A percentile compares a stretch with the other conserved stretches of the same genome.
phyloP scores from a whole-genome alignment of 768 basidiomycete genomes.

The Collybia nuda region DNA sequence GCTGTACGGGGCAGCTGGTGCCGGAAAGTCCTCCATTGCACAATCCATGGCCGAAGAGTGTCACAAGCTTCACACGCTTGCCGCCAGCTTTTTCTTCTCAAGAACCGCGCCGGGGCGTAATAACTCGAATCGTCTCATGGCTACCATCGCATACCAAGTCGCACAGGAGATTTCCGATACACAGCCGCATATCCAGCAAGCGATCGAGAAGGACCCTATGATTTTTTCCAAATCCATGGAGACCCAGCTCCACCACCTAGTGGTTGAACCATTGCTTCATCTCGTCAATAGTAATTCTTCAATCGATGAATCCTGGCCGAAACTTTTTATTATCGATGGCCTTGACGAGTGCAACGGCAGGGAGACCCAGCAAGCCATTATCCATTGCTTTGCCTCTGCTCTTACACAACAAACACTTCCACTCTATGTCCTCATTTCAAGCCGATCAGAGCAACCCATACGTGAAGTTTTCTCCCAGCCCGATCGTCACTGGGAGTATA shows the following conservation, averaged over 20 bases:
- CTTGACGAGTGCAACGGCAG: background rate
- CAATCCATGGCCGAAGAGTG: constrained; percentile 21
- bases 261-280: background rate
- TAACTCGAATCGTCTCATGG: constrained; percentile 21
- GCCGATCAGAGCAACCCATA: constrained; percentile 1
- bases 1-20: constrained; percentile 16
- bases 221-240: background rate
- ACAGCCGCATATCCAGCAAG: background rate
- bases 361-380: background rate
- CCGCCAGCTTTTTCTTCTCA: constrained; percentile 34
- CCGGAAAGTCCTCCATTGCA: constrained; percentile 22
- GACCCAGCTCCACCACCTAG: constrained; percentile 1
- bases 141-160: constrained; percentile 30
- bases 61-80: constrained; percentile 14
- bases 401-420: background rate
- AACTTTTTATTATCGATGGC: background rate
- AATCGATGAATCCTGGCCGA: background rate
- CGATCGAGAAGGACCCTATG: background rate
- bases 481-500: background rate
- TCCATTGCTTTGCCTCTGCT: background rate
- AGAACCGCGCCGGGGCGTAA: constrained; percentile 23
- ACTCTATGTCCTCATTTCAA: background rate
- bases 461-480: background rate
- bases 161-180: constrained; percentile 2
- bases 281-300: background rate